Conservation (phyloP, 2,329 filamentous ascomycete species). For the Aspergillus sp. region DNA sequence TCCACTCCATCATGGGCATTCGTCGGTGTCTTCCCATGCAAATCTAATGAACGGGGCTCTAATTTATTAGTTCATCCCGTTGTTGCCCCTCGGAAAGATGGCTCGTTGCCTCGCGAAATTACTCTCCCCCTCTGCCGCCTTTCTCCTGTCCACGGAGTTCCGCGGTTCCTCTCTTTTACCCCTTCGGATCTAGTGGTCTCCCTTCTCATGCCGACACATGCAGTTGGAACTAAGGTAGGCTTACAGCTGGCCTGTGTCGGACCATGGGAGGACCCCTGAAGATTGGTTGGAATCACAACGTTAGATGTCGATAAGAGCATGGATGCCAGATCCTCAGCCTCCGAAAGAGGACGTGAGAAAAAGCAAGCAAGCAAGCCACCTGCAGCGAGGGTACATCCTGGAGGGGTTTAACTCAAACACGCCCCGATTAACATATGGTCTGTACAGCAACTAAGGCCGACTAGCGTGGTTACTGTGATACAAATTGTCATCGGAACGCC, state of each 20-base stretch:
- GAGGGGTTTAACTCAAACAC: neutral
- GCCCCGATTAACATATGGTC: neutral
- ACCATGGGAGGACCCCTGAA: neutral
- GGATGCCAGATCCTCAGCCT: neutral
- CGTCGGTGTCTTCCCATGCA: too few relatives aligned
- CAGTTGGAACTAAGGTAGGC: neutral
- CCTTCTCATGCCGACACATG: neutral
- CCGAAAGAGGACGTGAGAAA: neutral
- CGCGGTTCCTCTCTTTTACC: neutral
- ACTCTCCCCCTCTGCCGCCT: neutral
- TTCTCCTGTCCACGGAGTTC: neutral
- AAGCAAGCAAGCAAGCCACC: neutral
- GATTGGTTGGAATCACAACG: too few relatives aligned
- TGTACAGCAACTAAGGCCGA: neutral
- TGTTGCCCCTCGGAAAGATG: neutral
- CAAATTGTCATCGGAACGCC: conserved; percentile 4
- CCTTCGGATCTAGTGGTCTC: neutral
- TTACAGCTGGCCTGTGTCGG: neutral
- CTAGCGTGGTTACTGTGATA: neutral
- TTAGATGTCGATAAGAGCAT: too few relatives aligned
- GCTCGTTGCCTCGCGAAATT: neutral
- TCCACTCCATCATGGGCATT: too few relatives aligned
- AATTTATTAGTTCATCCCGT: neutral
- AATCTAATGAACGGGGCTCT: too few relatives aligned
- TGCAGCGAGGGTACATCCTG: neutral